These are phyloP conservation scores for Rhizophagus prolifer DNA, from an alignment of 192 early-diverging fungal genomes.

Conservation along the genomic window DNA sequence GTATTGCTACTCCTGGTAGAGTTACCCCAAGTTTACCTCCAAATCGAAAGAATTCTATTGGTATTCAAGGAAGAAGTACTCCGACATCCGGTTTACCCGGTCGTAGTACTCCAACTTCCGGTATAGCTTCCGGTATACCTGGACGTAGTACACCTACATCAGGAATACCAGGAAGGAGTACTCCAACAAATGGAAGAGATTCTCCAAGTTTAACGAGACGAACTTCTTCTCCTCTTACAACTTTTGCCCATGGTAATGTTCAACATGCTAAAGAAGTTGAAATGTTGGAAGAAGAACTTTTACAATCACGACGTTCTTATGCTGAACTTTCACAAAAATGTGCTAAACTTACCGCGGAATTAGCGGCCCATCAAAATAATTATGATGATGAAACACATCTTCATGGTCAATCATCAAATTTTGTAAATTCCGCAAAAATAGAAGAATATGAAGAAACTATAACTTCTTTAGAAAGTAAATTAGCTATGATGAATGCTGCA, in stretches of 20 bases:
- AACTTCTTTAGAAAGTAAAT: constrained; percentile 56
- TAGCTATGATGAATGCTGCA: constrained; percentile 54
- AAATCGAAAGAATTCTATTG: not conserved
- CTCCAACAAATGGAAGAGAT: constrained; percentile 35
- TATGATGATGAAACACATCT: not conserved
- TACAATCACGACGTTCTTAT: constrained; percentile 33
- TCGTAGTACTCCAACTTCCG: constrained; percentile 14
- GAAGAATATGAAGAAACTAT: constrained; percentile 67
- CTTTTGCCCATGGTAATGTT: constrained; percentile 36
- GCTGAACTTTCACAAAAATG: constrained; percentile 15
- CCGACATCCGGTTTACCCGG: not conserved
- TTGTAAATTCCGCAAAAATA: constrained; percentile 61
- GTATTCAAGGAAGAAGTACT: not conserved
- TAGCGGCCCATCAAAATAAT: constrained; percentile 12
- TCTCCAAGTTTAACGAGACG: constrained; percentile 26
- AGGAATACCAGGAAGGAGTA: constrained; percentile 24
- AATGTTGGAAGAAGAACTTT: constrained; percentile 50
- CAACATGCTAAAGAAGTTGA: constrained; percentile 19
- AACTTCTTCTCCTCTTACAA: constrained; percentile 3
- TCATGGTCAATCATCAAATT: constrained; percentile 33
- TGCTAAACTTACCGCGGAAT: not conserved
- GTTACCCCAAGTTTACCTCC: not conserved
- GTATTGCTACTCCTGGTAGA: not conserved
- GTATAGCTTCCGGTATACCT: constrained; percentile 6
- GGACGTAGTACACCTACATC: constrained; percentile 30